Evolutionary conservation across 805 yeast genomes (phyloP), one percentile per base, ranked within the genome.

Genomic region (Suhomyces pyralidae): DNA sequence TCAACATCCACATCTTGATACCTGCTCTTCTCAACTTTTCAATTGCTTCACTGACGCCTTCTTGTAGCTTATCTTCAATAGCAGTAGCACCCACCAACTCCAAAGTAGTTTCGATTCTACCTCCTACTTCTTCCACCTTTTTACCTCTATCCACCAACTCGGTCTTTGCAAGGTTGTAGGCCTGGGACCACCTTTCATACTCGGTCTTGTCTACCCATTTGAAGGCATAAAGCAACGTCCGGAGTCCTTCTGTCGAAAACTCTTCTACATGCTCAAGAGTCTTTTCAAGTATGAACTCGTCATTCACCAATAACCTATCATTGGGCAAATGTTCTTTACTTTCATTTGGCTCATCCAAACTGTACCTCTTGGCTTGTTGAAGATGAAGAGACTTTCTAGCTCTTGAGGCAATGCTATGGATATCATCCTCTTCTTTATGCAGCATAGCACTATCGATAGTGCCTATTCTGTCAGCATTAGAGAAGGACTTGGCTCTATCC

Each of bases 31-130:
- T 81, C 48, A 94, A 78, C 63, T 90, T 91, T 53, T 90, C 97
- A 57, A 94, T 92, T 0, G 98, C 82, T 51, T 92, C 97, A 20
- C 97, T 87, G 6, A 94, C 99, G n/a, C 99, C 99, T 22, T 85
- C 87, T 70, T 94, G 99, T 40, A 94, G 77, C 64, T 93, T 94
- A 65, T 94, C 99, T 66, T 94, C 99, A 56, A 94, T 94, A 0
- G 98, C 99, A 4, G 97, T 91, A 3, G 96, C 97, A 5, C 99
- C 99, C 7, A 86, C 67, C 7, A 94, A 70, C 51, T 79, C 84
- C 38, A 93, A 72, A n/a, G 79, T 77, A 9, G 66, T 69, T 68
- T 94, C 99, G 51, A 94, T 74, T 48, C 75, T 66, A 46, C 80
- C 87, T 19, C 97, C 98, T 3, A 84, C 82, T 25, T 71, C 74